A percentile compares a stretch with the other conserved stretches of the same genome.
Conservation (phyloP, 2,329 filamentous ascomycete genomes). For the Nemania sp. region DNA sequence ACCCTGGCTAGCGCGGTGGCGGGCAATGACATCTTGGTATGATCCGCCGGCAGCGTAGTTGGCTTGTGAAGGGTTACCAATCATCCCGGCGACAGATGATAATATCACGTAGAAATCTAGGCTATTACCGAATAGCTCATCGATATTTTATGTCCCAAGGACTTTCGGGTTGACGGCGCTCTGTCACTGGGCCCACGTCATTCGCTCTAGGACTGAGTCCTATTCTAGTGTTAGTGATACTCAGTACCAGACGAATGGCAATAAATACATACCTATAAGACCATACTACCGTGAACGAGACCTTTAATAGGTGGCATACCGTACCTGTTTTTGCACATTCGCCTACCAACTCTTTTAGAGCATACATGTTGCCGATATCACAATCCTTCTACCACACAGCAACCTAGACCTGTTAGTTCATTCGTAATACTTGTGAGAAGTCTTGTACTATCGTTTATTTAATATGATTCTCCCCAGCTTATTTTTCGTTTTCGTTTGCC, state of each 20-base stretch:
- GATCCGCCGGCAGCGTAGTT: slow-evolving; percentile 11
- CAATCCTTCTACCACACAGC: slow-evolving; percentile 4
- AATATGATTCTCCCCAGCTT: too few species aligned
- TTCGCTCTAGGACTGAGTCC: slow-evolving; percentile 11
- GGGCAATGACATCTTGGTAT: slow-evolving; percentile 11
- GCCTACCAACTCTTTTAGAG: not conserved
- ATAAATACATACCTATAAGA: slow-evolving; percentile 6
- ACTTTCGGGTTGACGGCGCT: slow-evolving; percentile 5
- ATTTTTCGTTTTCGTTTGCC: too few species aligned
- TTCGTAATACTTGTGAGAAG: too few species aligned
- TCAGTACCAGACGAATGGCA: not conserved
- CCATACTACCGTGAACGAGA: slow-evolving; percentile 14
- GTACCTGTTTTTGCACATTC: not conserved
- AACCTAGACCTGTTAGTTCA: slow-evolving; percentile 8
- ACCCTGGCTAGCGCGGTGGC: slow-evolving; percentile 6
- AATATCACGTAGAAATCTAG: slow-evolving; percentile 16
- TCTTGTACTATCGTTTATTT: too few species aligned
- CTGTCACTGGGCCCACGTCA: slow-evolving; percentile 9
- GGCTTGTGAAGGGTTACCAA: slow-evolving; percentile 8
- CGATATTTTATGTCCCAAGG: slow-evolving; percentile 3
- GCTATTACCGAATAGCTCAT: slow-evolving; percentile 2
- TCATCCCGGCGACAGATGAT: slow-evolving; percentile 2
- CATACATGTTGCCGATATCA: slow-evolving; percentile 5
- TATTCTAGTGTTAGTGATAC: not conserved
- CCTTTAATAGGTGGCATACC: slow-evolving; percentile 10